Percentiles rank a stretch among this genome's conserved stretches.
Conservation (phyloP, 805 yeast species). For the Clavispora carvajalis region DNA sequence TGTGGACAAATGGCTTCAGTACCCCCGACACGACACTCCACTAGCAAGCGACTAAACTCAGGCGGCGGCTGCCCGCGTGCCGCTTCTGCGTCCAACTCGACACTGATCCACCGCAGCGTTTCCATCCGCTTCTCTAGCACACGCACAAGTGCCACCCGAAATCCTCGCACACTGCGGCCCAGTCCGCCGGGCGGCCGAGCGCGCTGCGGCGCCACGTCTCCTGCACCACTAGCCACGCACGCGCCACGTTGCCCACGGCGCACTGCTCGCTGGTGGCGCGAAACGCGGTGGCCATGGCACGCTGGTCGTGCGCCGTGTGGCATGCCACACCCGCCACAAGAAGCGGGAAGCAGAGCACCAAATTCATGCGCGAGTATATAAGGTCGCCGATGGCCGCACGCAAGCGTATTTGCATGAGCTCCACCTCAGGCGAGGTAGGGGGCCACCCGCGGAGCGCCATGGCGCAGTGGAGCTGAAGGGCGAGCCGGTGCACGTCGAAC, state of each 20-base stretch:
- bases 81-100: too few species aligned
- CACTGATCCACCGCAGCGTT: too few species aligned
- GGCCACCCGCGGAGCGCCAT: constrained; percentile 21
- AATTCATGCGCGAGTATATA: constrained; percentile 21
- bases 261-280: constrained; percentile 9
- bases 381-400: constrained; percentile 24
- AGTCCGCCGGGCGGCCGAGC: constrained; percentile 34
- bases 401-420: constrained; percentile 18
- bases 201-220: constrained; percentile 36
- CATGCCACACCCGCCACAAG: constrained; percentile 25
- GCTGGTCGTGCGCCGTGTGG: constrained; percentile 16
- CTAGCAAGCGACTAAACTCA: too few species aligned
- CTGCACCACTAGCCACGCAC: constrained; percentile 31
- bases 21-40: too few species aligned
- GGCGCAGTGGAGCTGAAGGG: constrained; percentile 19
- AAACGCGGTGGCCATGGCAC: constrained; percentile 9
- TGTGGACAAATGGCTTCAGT: too few species aligned
- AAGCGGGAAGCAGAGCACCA: constrained; percentile 21
- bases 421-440: constrained; percentile 27
- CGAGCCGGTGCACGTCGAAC: constrained; percentile 28
- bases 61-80: too few species aligned
- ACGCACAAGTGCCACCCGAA: constrained; percentile 21
- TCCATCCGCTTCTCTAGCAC: too few species aligned
- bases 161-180: constrained; percentile 33
- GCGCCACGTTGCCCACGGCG: constrained; percentile 27